Percentiles rank a stretch among this genome's conserved stretches.
These are phyloP conservation scores for Amesomyces nigricolor DNA, from an alignment of 2,329 filamentous ascomycete species.

Conservation along the genomic window DNA sequence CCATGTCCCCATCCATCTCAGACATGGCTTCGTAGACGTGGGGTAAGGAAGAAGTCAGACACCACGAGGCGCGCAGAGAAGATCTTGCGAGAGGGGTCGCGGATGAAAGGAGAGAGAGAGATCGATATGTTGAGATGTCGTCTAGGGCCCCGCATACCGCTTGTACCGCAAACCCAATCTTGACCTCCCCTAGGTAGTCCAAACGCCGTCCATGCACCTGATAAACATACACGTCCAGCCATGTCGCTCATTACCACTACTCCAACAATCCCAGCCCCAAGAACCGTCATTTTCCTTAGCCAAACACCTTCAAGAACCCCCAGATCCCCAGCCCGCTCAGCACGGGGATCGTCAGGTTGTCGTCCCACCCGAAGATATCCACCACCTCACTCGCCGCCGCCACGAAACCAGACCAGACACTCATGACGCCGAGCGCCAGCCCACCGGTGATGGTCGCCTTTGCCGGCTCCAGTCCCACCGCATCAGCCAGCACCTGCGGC, in stretches of 20 bases:
- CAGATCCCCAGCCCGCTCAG: slow-evolving; percentile 84
- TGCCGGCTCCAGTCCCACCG: slow-evolving; percentile 54
- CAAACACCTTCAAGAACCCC: slow-evolving; percentile 86
- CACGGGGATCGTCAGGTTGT: slow-evolving; percentile 94
- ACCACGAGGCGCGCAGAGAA: too few relatives aligned
- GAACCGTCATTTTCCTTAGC: slow-evolving; percentile 35
- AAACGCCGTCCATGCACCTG: slow-evolving; percentile 27
- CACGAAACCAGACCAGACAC: slow-evolving; percentile 80
- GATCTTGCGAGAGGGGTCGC: not conserved
- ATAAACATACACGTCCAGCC: slow-evolving; percentile 13
- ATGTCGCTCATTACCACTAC: not conserved
- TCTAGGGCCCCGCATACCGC: not conserved
- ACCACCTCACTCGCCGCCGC: slow-evolving; percentile 86
- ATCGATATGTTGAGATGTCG: slow-evolving; percentile 13
- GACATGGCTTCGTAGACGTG: not conserved
- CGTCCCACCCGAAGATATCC: slow-evolving; percentile 90
- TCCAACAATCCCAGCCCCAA: not conserved
- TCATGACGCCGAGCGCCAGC: slow-evolving; percentile 72
- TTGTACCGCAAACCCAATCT: slow-evolving; percentile 7
- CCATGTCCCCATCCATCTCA: not conserved
- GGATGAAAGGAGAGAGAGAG: not conserved
- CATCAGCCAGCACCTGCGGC: slow-evolving; percentile 52
- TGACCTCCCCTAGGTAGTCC: slow-evolving; percentile 4
- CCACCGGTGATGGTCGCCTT: slow-evolving; percentile 62
- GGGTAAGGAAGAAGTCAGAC: not conserved